Conservation (phyloP, 371 early-diverging fungal species). For the Circinella umbellata region DNA sequence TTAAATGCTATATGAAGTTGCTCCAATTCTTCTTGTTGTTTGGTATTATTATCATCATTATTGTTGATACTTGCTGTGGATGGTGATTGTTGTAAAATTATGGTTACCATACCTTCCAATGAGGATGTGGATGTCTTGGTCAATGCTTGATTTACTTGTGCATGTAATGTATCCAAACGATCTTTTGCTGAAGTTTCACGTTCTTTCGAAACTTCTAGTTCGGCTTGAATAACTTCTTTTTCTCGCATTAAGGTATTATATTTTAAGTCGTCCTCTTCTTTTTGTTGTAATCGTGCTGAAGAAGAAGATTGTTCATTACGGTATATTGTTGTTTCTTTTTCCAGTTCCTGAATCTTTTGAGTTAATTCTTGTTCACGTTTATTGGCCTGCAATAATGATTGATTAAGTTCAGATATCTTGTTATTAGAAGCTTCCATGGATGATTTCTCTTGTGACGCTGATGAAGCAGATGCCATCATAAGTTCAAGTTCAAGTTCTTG, state of each 20-base stretch:
- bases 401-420: conserved; percentile 3
- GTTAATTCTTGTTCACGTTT: background rate
- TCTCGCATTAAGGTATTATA: background rate
- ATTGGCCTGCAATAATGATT: background rate
- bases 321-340: background rate
- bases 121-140: background rate
- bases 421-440: too few species aligned
- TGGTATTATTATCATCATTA: background rate
- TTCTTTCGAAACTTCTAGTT: background rate
- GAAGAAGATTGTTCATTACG: background rate
- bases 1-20: conserved; percentile 8
- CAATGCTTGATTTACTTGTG: conserved; percentile 8
- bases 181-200: background rate
- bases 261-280: background rate
- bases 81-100: conserved; percentile 5
- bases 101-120: conserved; percentile 8
- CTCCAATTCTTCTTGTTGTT: background rate
- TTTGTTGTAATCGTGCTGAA: background rate
- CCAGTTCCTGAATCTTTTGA: background rate
- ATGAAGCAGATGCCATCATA: background rate
- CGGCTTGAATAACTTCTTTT: background rate
- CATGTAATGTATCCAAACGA: background rate
- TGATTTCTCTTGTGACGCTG: too few species aligned
- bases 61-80: background rate
- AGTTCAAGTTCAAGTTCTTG: background rate